Evolutionary conservation across 495 filamentous ascomycete species (phyloP), one percentile per base, ranked within the genome.

Genomic region (Aspergillus panamensis): DNA sequence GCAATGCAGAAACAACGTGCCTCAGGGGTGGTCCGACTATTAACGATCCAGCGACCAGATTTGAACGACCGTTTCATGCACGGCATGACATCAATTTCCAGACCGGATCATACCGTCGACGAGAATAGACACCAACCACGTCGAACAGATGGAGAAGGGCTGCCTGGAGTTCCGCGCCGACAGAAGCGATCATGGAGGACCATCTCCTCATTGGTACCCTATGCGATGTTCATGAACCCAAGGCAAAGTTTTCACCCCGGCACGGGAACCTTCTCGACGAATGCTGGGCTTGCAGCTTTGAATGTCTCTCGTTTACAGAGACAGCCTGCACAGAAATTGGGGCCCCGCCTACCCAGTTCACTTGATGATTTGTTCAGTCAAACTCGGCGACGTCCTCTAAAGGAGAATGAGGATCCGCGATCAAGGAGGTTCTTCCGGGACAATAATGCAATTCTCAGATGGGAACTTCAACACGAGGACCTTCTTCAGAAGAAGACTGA

Each of bases 201-300:
- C 14, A 60, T 76, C 8, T 69, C 69, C 16, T 50, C 56, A 31
- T 61, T 70, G 39, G 69, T 65, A 4, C 61, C 70, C 7, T 67
- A 72, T 64, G 63, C 71, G n/a, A 74, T 75, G 65, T 57, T 80
- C 39, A 80, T 81, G 73, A 72, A 77, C 53, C 73, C 80, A 7
- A 62, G 60, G 20, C 76, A 81, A 35, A 44, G 50, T 3, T 79
- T 80, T 60, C 66, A 81, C 51, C 17, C 63, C 2, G 43, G 50
- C 7, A 73, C 60, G 40, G 79, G 80, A 14, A 83, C 79, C 9
- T 83, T 81, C 58, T 69, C 69, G 6, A 75, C 75, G 12, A 53
- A 67, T 55, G 62, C 63, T 14, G 62, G 63, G 31, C 37, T 64
- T 31, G 55, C 63, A n/a, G 52, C 63, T 32, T 43, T 60, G 20